A percentile compares a stretch with the other conserved stretches of the same genome.
Conservation (phyloP, 805 yeast species). For the Blastobotrys chiropterorum region DNA sequence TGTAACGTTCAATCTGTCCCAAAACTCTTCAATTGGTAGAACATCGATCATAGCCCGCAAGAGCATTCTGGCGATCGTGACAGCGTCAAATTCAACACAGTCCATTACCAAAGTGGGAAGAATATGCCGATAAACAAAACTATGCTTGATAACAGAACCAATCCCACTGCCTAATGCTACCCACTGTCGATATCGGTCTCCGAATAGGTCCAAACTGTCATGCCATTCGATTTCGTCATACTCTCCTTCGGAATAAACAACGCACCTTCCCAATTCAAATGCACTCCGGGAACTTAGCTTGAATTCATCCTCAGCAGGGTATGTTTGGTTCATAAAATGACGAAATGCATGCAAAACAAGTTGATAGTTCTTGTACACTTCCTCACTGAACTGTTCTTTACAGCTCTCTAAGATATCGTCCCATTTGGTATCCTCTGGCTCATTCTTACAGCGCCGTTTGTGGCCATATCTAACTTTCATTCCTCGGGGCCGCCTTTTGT, state of each 20-base stretch:
- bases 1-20: background rate
- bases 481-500: background rate
- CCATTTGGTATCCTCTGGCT: background rate
- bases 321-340: background rate
- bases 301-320: background rate
- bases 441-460: background rate
- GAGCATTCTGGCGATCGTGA: background rate
- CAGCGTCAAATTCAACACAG: background rate
- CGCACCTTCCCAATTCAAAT: slow-evolving; percentile 6
- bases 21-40: background rate
- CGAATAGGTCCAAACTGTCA: background rate
- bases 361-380: background rate
- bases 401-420: background rate
- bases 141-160: background rate
- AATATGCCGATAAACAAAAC: background rate
- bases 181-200: background rate
- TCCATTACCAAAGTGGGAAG: background rate
- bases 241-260: slow-evolving; percentile 1
- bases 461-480: background rate
- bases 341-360: background rate
- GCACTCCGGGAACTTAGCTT: background rate
- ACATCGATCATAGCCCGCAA: background rate
- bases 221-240: slow-evolving; percentile 3
- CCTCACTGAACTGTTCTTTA: background rate
- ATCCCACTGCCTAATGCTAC: slow-evolving; percentile 2